phyloP scores from a whole-genome alignment of 805 yeast genomes.

The Metschnikowia noctiluminum region DNA sequence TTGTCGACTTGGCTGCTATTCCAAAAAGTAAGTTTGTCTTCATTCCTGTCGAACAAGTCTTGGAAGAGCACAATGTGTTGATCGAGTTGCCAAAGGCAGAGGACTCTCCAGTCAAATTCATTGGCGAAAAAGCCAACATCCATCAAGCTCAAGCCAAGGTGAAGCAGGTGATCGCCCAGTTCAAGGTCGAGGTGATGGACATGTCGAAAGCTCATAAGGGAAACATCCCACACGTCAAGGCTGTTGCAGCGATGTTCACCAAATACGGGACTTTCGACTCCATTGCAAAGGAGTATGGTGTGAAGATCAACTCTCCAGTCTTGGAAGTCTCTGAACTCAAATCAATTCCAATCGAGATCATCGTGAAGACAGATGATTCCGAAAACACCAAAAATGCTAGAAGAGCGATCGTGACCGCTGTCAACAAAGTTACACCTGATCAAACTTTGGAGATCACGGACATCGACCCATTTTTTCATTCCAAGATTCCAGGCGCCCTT shows the following conservation, averaged over 20 bases:
- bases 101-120: constrained; percentile 52
- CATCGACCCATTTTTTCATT: constrained; percentile 59
- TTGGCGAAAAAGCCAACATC: constrained; percentile 58
- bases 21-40: constrained; percentile 71
- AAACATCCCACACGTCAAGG: constrained; percentile 69
- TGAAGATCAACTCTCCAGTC: constrained; percentile 38
- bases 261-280: constrained; percentile 45
- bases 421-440: constrained; percentile 69
- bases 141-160: constrained; percentile 61
- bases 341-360: constrained; percentile 58
- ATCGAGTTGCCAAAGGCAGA: constrained; percentile 52
- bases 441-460: constrained; percentile 57
- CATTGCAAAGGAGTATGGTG: constrained; percentile 38
- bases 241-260: constrained; percentile 64
- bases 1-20: constrained; percentile 55
- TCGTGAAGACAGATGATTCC: constrained; percentile 44
- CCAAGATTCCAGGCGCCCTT: constrained; percentile 42
- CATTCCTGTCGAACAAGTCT: constrained; percentile 53
- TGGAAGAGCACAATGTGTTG: constrained; percentile 52
- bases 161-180: constrained; percentile 55
- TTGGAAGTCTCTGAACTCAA: constrained; percentile 38
- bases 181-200: constrained; percentile 65
- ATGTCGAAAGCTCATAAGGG: constrained; percentile 88
- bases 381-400: constrained; percentile 60
- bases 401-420: constrained; percentile 65